Percentiles rank a stretch among this genome's conserved stretches.
These are phyloP conservation scores for Gracilaria caudata DNA, from an alignment of 23 red algal species.

Conservation along the genomic window DNA sequence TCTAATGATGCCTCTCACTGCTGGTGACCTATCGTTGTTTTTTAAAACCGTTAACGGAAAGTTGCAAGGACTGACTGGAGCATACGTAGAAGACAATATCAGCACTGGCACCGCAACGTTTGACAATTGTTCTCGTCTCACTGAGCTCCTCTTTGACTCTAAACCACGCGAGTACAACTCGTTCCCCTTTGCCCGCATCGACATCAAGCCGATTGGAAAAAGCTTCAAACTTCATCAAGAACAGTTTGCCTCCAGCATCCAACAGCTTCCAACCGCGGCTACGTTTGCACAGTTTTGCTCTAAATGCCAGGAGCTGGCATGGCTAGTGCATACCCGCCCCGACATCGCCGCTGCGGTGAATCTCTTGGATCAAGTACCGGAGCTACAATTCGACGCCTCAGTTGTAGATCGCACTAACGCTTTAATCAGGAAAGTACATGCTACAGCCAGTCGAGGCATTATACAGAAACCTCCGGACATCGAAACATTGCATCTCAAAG, in stretches of 20 bases:
- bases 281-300: background rate
- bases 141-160: background rate
- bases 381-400: background rate
- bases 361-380: slow-evolving; percentile 14
- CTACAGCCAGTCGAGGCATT: background rate
- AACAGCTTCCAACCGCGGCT: background rate
- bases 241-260: background rate
- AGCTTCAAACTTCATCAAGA: background rate
- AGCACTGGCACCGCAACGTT: background rate
- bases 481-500: slow-evolving; percentile 31
- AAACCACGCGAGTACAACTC: background rate
- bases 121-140: background rate
- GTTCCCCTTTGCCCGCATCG: slow-evolving; percentile 17
- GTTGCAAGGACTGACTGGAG: background rate
- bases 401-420: background rate
- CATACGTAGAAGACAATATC: slow-evolving; percentile 9
- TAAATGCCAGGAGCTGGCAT: slow-evolving; percentile 12
- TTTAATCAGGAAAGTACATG: background rate
- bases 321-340: slow-evolving; percentile 33
- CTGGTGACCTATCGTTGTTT: slow-evolving; percentile 32
- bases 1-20: slow-evolving; percentile 1
- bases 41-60: background rate
- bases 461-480: background rate
- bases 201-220: background rate
- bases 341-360: slow-evolving; percentile 28